A percentile compares a stretch with the other conserved stretches of the same genome.
Conservation (phyloP, 306 rosid genomes). For the Lotus japonicus region DNA sequence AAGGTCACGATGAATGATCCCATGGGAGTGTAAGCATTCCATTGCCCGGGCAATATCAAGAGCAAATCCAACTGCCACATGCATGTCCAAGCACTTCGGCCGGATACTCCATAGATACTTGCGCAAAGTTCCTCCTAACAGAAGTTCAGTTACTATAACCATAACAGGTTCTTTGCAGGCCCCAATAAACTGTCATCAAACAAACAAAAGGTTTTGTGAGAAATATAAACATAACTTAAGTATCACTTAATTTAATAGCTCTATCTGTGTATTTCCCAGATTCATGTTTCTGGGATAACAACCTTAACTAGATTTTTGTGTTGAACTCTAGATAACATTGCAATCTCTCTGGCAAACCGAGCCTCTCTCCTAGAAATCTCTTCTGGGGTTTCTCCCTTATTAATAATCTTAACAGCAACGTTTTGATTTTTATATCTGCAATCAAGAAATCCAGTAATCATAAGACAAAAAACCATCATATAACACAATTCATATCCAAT, state of each 20-base stretch:
- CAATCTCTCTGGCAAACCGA: constrained; percentile 71
- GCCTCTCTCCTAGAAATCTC: constrained; percentile 39
- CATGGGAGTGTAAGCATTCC: constrained; percentile 58
- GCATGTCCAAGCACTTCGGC: constrained; percentile 23
- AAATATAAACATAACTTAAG: neutral
- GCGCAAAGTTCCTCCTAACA: constrained; percentile 68
- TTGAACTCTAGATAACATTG: constrained; percentile 70
- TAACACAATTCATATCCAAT: neutral
- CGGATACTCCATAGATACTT: constrained; percentile 49
- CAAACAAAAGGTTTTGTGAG: constrained; percentile 20
- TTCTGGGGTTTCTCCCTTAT: constrained; percentile 28
- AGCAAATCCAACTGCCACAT: constrained; percentile 24
- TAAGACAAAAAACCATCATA: neutral
- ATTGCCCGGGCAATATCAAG: constrained; percentile 30
- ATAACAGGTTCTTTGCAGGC: constrained; percentile 81
- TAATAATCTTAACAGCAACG: constrained; percentile 26
- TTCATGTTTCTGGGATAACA: constrained; percentile 8
- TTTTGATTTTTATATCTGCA: constrained; percentile 13
- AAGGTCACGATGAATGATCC: constrained; percentile 78
- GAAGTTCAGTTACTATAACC: constrained; percentile 82
- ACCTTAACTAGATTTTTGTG: constrained; percentile 81
- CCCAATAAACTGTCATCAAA: constrained; percentile 56
- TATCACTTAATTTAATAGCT: too few relatives aligned
- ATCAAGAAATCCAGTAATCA: neutral
- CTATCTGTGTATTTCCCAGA: neutral